phyloP scores from a whole-genome alignment of 2,329 filamentous ascomycete genomes.

The Nothomitra cinnamomea region DNA sequence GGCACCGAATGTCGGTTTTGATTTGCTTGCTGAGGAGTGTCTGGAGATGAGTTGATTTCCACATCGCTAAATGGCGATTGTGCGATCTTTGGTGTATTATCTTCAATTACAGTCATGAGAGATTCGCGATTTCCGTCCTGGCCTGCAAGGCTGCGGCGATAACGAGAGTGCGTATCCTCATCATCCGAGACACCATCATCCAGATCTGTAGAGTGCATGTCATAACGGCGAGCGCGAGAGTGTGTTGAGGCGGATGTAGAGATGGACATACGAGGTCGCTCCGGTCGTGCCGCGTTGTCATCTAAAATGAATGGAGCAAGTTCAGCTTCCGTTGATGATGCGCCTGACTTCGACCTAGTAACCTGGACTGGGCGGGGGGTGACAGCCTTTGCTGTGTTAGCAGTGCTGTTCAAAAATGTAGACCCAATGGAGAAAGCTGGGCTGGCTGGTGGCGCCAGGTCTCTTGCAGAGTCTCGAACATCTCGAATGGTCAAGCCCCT shows the following conservation, averaged over 20 bases:
- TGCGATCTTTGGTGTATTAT: neutral
- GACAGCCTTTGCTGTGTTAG: constrained; percentile 3
- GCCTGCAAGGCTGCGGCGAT: neutral
- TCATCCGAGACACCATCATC: neutral
- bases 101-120: constrained; percentile 2
- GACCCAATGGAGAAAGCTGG: constrained; percentile 49
- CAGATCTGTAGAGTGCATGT: neutral
- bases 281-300: neutral
- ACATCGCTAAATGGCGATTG: constrained; percentile 5
- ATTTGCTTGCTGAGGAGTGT: neutral
- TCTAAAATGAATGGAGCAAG: neutral
- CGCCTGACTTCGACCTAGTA: neutral
- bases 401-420: constrained; percentile 42
- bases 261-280: neutral
- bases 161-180: constrained; percentile 1
- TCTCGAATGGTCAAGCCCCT: constrained; percentile 13
- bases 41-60: neutral
- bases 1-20: neutral
- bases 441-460: constrained; percentile 28
- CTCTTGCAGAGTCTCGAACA: constrained; percentile 11
- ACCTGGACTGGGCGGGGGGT: constrained; percentile 5
- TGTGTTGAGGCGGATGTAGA: constrained; percentile 2
- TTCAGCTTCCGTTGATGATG: neutral
- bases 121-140: neutral
- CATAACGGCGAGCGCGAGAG: constrained; percentile 3